These are phyloP conservation scores for Sporothrix phasma DNA, from an alignment of 2,329 filamentous ascomycete species.

Conservation along the genomic window DNA sequence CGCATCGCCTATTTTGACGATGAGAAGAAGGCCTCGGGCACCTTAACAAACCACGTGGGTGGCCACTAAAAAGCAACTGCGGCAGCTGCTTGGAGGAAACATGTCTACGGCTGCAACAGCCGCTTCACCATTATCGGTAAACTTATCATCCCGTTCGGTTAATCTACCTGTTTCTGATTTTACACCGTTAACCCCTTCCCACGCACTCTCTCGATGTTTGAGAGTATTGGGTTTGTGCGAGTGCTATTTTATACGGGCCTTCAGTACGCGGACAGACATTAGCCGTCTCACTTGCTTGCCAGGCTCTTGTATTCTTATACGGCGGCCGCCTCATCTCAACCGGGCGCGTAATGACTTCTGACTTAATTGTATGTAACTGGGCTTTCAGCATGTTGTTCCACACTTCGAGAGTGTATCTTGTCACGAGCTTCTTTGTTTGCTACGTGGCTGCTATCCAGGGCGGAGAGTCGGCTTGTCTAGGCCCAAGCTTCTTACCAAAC, in stretches of 20 bases:
- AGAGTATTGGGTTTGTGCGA: too few relatives aligned
- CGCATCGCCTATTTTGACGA: conserved; percentile 51
- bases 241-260: too few relatives aligned
- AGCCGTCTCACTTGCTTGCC: conserved; percentile 45
- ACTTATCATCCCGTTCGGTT: conserved; percentile 51
- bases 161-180: neutral
- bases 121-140: conserved; percentile 54
- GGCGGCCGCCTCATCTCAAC: conserved; percentile 48
- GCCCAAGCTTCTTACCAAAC: conserved; percentile 58
- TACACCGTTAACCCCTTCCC: too few relatives aligned
- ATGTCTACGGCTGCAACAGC: conserved; percentile 55
- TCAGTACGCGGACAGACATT: neutral
- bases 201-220: too few relatives aligned
- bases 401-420: conserved; percentile 33
- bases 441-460: conserved; percentile 60
- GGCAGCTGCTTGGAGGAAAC: conserved; percentile 52
- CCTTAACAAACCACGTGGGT: conserved; percentile 45
- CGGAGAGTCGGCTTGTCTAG: conserved; percentile 55
- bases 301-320: conserved; percentile 59
- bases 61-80: conserved; percentile 48
- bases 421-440: conserved; percentile 42
- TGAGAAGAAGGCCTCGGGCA: conserved; percentile 49
- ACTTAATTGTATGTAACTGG: neutral
- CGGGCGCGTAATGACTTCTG: neutral
- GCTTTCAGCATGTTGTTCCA: neutral